Evolutionary conservation across 2,329 filamentous ascomycete genomes (phyloP), one percentile per base, ranked within the genome.

Genomic region (Sordariomycetes sp.): DNA sequence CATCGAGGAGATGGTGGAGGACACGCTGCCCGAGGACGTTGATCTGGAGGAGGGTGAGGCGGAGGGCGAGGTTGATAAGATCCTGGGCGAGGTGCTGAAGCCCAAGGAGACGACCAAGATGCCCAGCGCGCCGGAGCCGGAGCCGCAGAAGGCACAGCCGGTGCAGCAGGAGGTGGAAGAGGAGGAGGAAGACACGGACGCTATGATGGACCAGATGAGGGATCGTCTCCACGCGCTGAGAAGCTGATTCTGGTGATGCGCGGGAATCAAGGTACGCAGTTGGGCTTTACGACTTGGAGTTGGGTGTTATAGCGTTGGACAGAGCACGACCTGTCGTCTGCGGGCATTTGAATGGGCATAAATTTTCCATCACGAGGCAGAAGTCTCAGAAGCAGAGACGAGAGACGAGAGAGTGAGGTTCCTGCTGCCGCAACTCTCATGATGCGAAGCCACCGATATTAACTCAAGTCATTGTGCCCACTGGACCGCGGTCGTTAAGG

Each of bases 1-100:
- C 44, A 94, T 96, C 40, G 90, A 96, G 67, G 92, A 98, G 65
- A 95, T 96, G 84, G 79, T 94, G 5, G 84, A 81, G 31, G 90
- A 96, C 54, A 79, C 72, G 28, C 64, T 96, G 44, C 86, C 87
- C n/a, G 73, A 80, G 43, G 80, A 87, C 37, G 61, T 80, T 33
- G 65, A 86, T 46, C 67, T 75, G 34, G 77, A 84, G 39, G 85
- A 86, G 41, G 70, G 78, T 38, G 85, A 88, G 47, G 83, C 79
- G 6, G 81, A 86, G 56, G 79, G 72, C 3, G 79, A 83, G 52
- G 86, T 96, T 8, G 88, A 96, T 51, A 93, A 90, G 70, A 81
- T 96, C 10, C 66, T 98, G 18, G 81, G 85, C 3, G 92, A 96
- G 66, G 81, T 98, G 28, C 64, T 98, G 41, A 87, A 87, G 61